These are phyloP conservation scores for Rosa hybrid DNA, from an alignment of 331 rosid genomes.

Conservation along the genomic window DNA sequence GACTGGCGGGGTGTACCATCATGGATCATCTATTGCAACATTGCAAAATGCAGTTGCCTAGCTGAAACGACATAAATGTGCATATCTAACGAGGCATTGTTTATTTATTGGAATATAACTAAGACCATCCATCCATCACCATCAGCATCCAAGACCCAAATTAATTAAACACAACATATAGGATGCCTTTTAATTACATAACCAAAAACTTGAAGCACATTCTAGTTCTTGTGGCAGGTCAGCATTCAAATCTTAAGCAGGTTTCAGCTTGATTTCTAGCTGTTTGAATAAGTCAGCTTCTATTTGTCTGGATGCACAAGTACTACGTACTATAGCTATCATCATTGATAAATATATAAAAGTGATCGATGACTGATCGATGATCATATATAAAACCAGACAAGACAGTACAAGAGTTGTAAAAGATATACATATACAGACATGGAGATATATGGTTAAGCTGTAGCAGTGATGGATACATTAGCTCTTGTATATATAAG, in stretches of 20 bases:
- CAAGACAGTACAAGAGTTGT: not conserved
- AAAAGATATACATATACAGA: not conserved
- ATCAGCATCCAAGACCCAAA: not conserved
- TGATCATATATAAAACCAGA: slow-evolving; percentile 1
- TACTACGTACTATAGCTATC: not conserved
- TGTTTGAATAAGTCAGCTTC: not conserved
- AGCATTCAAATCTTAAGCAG: not conserved
- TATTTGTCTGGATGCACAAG: not conserved
- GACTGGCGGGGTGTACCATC: not conserved
- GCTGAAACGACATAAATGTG: not conserved
- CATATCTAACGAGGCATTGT: not conserved
- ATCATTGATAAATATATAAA: not conserved
- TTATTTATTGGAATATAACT: not conserved
- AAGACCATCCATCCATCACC: not conserved
- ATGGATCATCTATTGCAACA: not conserved
- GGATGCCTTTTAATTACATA: not conserved
- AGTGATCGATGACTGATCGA: not conserved
- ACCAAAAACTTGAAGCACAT: not conserved
- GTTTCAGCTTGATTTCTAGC: not conserved
- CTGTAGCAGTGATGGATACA: not conserved
- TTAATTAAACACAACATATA: not conserved
- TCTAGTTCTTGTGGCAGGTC: not conserved
- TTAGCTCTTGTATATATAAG: slow-evolving; percentile 21
- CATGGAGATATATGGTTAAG: not conserved
- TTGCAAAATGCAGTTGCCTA: not conserved